Evolutionary conservation across 2,329 filamentous ascomycete species (phyloP).

Genomic region (Ciborinia camelliae): DNA sequence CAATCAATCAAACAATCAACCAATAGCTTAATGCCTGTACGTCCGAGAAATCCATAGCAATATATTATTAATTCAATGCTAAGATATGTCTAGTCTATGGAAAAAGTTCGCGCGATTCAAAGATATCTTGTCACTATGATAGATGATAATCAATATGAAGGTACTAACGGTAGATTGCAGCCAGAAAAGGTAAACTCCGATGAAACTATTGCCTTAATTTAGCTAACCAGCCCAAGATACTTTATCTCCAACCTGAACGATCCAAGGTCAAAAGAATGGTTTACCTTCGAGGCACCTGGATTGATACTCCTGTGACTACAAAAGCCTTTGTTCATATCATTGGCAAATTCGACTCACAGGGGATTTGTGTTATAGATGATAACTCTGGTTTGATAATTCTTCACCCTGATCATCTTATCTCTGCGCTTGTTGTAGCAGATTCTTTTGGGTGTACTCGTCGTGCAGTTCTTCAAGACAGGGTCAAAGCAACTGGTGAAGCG

Average conservation of each 20-base stretch:
- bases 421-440: constrained; percentile 92
- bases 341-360: constrained; percentile 65
- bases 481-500: constrained; percentile 83
- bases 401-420: constrained; percentile 93
- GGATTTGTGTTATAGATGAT: constrained; percentile 81
- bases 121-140: constrained; percentile 79
- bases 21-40: constrained; percentile 48
- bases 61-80: constrained; percentile 46
- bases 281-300: constrained; percentile 81
- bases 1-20: constrained; percentile 50
- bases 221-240: constrained; percentile 52
- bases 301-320: constrained; percentile 70
- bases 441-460: constrained; percentile 89
- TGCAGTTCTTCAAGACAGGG: constrained; percentile 88
- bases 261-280: constrained; percentile 64
- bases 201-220: neutral
- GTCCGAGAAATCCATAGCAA: constrained; percentile 43
- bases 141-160: constrained; percentile 64
- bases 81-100: constrained; percentile 63
- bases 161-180: constrained; percentile 55
- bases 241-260: constrained; percentile 78
- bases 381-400: constrained; percentile 79
- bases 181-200: constrained; percentile 65
- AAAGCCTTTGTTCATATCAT: constrained; percentile 84
- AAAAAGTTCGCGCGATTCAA: constrained; percentile 73